phyloP scores from a whole-genome alignment of 2,329 filamentous ascomycete species.

The Exophiala mesophila region DNA sequence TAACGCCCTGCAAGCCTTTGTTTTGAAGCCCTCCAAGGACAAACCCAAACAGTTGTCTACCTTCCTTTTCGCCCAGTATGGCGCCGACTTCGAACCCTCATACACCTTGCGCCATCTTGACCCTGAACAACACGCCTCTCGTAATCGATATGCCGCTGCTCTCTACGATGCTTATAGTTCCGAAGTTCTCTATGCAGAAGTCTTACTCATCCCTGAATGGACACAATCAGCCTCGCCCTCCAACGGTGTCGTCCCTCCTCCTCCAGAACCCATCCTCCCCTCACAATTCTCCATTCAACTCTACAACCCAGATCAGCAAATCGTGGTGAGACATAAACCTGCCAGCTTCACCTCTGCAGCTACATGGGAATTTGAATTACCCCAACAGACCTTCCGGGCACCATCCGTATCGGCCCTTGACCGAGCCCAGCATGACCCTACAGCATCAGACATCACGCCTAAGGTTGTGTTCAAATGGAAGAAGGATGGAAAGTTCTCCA shows the following conservation, averaged over 20 bases:
- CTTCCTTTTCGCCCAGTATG: slow-evolving; percentile 58
- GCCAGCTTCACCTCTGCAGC: slow-evolving; percentile 76
- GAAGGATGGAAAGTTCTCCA: slow-evolving; percentile 76
- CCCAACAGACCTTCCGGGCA: slow-evolving; percentile 73
- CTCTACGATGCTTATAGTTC: slow-evolving; percentile 76
- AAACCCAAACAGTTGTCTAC: slow-evolving; percentile 36
- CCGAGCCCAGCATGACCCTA: slow-evolving; percentile 60
- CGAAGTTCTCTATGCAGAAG: slow-evolving; percentile 81
- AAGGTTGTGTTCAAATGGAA: slow-evolving; percentile 85
- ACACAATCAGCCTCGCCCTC: slow-evolving; percentile 71
- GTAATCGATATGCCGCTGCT: slow-evolving; percentile 80
- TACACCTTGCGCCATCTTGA: slow-evolving; percentile 77
- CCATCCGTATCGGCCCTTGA: slow-evolving; percentile 78
- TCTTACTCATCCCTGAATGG: slow-evolving; percentile 80
- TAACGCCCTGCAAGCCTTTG: slow-evolving; percentile 48
- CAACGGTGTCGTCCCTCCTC: slow-evolving; percentile 60
- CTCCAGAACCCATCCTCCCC: slow-evolving; percentile 68
- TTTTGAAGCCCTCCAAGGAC: slow-evolving; percentile 51
- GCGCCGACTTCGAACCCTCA: slow-evolving; percentile 70
- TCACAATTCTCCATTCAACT: slow-evolving; percentile 78
- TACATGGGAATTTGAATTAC: slow-evolving; percentile 89
- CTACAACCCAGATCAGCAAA: slow-evolving; percentile 86
- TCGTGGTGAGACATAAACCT: slow-evolving; percentile 62
- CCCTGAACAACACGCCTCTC: slow-evolving; percentile 62
- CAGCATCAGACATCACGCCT: slow-evolving; percentile 54